These are phyloP conservation scores for Postia placenta DNA, from an alignment of 768 basidiomycete species.

Conservation along the genomic window DNA sequence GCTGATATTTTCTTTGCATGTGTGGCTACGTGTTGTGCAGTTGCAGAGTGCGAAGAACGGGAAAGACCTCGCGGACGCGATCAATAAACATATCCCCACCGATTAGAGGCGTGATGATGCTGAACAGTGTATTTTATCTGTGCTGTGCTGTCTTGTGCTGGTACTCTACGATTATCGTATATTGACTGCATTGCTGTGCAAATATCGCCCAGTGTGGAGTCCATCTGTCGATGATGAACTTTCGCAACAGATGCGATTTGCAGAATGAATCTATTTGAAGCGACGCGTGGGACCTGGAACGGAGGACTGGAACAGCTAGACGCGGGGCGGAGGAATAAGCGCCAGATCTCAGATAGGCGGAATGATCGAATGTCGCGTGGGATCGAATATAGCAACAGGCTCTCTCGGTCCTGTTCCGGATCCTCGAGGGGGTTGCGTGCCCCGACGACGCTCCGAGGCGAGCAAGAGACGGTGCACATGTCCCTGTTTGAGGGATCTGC, in stretches of 20 bases:
- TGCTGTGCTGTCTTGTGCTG: background rate
- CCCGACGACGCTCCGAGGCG: background rate
- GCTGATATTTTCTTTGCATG: too few species aligned
- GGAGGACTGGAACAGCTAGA: background rate
- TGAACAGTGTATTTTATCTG: background rate
- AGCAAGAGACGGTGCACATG: background rate
- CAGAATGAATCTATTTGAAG: background rate
- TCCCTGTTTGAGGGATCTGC: background rate
- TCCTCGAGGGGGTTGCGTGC: background rate
- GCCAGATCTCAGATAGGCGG: background rate
- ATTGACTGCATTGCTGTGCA: background rate
- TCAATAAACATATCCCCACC: slow-evolving; percentile 36
- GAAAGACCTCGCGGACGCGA: slow-evolving; percentile 55
- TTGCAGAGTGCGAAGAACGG: slow-evolving; percentile 67
- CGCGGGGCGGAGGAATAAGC: background rate
- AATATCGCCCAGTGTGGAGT: too few species aligned
- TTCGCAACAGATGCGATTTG: background rate
- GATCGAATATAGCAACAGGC: background rate
- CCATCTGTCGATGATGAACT: too few species aligned
- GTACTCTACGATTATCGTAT: background rate
- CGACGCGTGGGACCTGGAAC: background rate
- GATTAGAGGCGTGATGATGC: slow-evolving; percentile 4
- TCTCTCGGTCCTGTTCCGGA: background rate
- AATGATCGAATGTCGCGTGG: background rate
- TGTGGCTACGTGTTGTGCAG: too few species aligned